Evolutionary conservation across 306 rosid genomes (phyloP), one percentile per base, ranked within the genome.

Genomic region (Parietaria judaica): DNA sequence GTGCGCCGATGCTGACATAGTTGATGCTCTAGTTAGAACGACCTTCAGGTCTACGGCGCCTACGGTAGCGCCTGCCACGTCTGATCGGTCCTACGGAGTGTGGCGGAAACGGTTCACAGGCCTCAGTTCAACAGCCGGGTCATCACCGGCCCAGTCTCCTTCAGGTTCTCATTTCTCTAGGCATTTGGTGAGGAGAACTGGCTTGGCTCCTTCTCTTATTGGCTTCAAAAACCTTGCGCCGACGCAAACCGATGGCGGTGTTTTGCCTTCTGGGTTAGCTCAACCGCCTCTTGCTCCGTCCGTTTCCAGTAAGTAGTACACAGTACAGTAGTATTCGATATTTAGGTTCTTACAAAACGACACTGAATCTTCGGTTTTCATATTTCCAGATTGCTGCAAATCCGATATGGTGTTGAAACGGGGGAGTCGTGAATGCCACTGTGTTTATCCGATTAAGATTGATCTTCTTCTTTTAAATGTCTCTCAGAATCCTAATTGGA

Each of bases 371-470:
- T 66, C 64, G 14, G 3, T 35, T 67, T 69, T 75, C 45, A 54
- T 58, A 76, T n/a, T 60, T 64, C 77, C 84, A 92, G 99, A 84
- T 78, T 92, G 96, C 73, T 92, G 99, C 76, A 74, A 74, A 66
- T 79, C 74, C 60, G 84, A 77, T 78, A 88, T 72, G 95, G 94
- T 88, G 65, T 66, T 78, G 76, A 84, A 74, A 63, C 83, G 84
- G 57, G 96, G 79, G 60, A 84, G 81, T 74, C 77, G 35, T 54
- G 66, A 64, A 54, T 92, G 96, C 71, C 83, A 81, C 55, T 92
- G 99, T 60, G 96, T 81, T 49, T 92, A 88, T 86, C 99, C 99
- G 49, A 73, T 88, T 75, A 88, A 84, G 80, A 79, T 92, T 68
- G 99, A 92, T 70, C 86, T 92, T 64, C 94, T 88, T 37, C 95